Conservation (phyloP, 2,329 filamentous ascomycete species). For the Claviceps sp. region DNA sequence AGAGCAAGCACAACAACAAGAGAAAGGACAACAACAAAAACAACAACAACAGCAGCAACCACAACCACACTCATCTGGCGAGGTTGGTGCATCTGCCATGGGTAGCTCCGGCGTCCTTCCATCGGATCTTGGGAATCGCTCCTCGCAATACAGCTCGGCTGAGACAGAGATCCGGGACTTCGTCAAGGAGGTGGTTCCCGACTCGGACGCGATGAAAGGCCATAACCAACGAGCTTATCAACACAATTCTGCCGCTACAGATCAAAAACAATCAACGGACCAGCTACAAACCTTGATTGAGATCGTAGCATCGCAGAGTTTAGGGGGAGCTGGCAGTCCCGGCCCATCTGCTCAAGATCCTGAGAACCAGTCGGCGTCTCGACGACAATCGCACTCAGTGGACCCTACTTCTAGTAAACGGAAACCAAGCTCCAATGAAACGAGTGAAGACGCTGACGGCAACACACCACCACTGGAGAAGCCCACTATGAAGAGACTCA, state of each 20-base stretch:
- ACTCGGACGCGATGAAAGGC: constrained; percentile 19
- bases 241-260: constrained; percentile 22
- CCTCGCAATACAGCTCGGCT: constrained; percentile 24
- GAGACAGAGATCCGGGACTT: constrained; percentile 31
- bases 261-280: constrained; percentile 31
- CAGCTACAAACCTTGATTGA: constrained; percentile 38
- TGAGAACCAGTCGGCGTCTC: constrained; percentile 8
- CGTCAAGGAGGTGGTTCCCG: constrained; percentile 27
- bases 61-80: constrained; percentile 37
- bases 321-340: constrained; percentile 29
- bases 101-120: constrained; percentile 39
- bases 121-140: constrained; percentile 35
- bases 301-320: constrained; percentile 41
- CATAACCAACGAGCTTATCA: constrained; percentile 12
- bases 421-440: constrained; percentile 34
- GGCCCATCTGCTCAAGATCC: constrained; percentile 12
- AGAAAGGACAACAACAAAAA: constrained; percentile 7
- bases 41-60: constrained; percentile 17
- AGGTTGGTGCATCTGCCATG: constrained; percentile 39
- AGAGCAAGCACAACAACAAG: too few relatives aligned
- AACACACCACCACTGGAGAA: constrained; percentile 22
- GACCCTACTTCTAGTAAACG: constrained; percentile 41
- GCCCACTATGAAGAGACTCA: constrained; percentile 41
- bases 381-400: constrained; percentile 13
- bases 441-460: constrained; percentile 38